These are phyloP conservation scores for Boletus reticulatus DNA, from an alignment of 768 basidiomycete genomes.

Conservation along the genomic window DNA sequence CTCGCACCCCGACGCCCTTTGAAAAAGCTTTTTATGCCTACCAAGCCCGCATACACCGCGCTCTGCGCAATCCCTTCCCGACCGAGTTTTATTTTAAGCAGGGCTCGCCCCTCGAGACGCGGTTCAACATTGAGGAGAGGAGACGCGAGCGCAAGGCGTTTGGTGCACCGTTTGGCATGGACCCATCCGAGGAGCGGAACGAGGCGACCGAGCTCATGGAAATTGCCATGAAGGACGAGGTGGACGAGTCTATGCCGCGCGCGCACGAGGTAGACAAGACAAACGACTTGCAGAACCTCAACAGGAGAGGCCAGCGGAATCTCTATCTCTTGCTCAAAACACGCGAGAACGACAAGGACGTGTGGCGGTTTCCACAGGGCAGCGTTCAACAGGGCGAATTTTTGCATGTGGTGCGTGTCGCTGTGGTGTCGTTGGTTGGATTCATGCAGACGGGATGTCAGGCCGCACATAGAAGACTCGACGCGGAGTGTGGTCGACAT, in stretches of 20 bases:
- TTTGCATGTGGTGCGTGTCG: slow-evolving; percentile 66
- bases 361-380: slow-evolving; percentile 84
- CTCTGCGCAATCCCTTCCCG: slow-evolving; percentile 86
- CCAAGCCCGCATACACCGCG: slow-evolving; percentile 78
- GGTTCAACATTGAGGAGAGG: slow-evolving; percentile 75
- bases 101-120: slow-evolving; percentile 79
- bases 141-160: slow-evolving; percentile 72
- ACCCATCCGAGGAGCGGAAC: slow-evolving; percentile 42
- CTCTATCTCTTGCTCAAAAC: slow-evolving; percentile 80
- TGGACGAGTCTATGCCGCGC: slow-evolving; percentile 61
- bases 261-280: slow-evolving; percentile 57
- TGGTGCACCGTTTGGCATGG: slow-evolving; percentile 55
- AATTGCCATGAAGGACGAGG: slow-evolving; percentile 57
- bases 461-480: slow-evolving; percentile 74
- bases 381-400: slow-evolving; percentile 59
- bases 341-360: slow-evolving; percentile 40
- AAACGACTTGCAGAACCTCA: slow-evolving; percentile 69
- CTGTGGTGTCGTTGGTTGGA: background rate
- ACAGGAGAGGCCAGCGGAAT: slow-evolving; percentile 81
- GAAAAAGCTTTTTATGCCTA: slow-evolving; percentile 83
- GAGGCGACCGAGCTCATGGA: slow-evolving; percentile 54
- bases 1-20: slow-evolving; percentile 68
- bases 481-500: slow-evolving; percentile 67
- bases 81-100: slow-evolving; percentile 92
- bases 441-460: slow-evolving; percentile 24